Evolutionary conservation across 192 early-diverging fungal genomes (phyloP), one percentile per base, ranked within the genome.

Genomic region (Mortierella alpina): DNA sequence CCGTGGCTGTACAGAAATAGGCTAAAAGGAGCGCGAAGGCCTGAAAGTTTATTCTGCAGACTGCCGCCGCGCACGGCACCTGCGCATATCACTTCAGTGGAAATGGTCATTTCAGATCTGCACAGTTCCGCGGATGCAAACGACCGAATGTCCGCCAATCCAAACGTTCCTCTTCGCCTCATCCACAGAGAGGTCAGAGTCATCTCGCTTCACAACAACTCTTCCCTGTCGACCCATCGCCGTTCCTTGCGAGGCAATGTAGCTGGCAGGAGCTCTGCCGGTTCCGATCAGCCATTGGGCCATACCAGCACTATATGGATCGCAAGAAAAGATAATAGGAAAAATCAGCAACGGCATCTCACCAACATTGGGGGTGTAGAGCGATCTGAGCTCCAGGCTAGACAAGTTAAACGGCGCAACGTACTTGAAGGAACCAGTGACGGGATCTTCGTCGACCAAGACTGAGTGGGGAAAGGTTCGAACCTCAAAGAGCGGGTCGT

Each of bases 381-480:
- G 3, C 31, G 1, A 31, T 3, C 31, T 1, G 31, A 3, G 31
- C 3, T 31, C 31, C 1, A 3, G 31, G 31, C 1, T 2, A 31
- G 31, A 31, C 31, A 31, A 31, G 31, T 31, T 31, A 45, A 6
- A 4, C 5, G 4, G 40, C 13, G 39, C 12, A 6, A 47, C 70
- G 42, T 51, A 73, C 71, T 73, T 73, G 71, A 73, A 65, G 22
- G 71, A 73, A 14, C 71, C 71, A 18, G 71, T 73, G 40, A 73
- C 71, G 23, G 71, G 71, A 13, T 73, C 71, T 8, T 73, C 71
- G 20, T 64, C 71, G 11, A 51, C 56, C 22, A 22, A 12, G 10
- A 50, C 10, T 6, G 44, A 47, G 49, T 73, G 71, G 6, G 71
- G 71, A n/a, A 73, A 73, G 7, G 71, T 31, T 23, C 71, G 52